Percentiles rank a stretch among this genome's conserved stretches.
phyloP scores from a whole-genome alignment of 2,329 filamentous ascomycete species.

The Exserohilum turcica region DNA sequence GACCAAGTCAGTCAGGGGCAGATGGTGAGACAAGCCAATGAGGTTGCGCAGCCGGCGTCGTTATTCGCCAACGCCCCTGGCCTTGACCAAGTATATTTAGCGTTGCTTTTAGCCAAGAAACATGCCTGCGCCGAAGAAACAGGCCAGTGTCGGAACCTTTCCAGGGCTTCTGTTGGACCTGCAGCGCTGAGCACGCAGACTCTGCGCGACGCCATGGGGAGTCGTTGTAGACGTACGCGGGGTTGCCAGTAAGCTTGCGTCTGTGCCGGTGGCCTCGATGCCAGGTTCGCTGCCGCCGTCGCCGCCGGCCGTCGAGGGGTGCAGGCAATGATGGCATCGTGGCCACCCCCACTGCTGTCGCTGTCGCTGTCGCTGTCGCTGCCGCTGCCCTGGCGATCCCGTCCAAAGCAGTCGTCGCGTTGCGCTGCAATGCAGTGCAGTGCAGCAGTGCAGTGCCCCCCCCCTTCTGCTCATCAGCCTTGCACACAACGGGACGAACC shows the following conservation, averaged over 20 bases:
- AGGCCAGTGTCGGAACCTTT: slow-evolving; percentile 21
- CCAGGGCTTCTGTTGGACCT: slow-evolving; percentile 12
- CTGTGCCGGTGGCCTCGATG: too few relatives aligned
- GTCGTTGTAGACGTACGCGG: slow-evolving; percentile 9
- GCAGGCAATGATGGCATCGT: neutral
- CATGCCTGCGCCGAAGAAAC: slow-evolving; percentile 32
- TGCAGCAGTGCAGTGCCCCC: neutral
- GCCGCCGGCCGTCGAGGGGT: too few relatives aligned
- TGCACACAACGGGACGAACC: slow-evolving; percentile 23
- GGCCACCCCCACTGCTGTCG: neutral
- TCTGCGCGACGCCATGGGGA: slow-evolving; percentile 5
- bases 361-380: slow-evolving; percentile 5
- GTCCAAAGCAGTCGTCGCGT: slow-evolving; percentile 2
- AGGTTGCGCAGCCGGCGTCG: slow-evolving; percentile 7
- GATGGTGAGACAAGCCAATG: slow-evolving; percentile 26
- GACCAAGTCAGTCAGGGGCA: slow-evolving; percentile 27
- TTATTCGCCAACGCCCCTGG: slow-evolving; percentile 25
- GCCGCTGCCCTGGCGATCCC: slow-evolving; percentile 19
- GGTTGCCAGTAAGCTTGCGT: slow-evolving; percentile 4
- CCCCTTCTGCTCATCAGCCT: slow-evolving; percentile 23
- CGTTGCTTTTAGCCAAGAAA: slow-evolving; percentile 15
- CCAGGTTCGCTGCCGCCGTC: too few relatives aligned
- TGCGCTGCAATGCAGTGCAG: neutral
- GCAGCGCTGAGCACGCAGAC: slow-evolving; percentile 1
- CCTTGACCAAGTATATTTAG: slow-evolving; percentile 18